These are phyloP conservation scores for Suhomyces panamericanus DNA, from an alignment of 1,139 yeast genomes.

Conservation along the genomic window DNA sequence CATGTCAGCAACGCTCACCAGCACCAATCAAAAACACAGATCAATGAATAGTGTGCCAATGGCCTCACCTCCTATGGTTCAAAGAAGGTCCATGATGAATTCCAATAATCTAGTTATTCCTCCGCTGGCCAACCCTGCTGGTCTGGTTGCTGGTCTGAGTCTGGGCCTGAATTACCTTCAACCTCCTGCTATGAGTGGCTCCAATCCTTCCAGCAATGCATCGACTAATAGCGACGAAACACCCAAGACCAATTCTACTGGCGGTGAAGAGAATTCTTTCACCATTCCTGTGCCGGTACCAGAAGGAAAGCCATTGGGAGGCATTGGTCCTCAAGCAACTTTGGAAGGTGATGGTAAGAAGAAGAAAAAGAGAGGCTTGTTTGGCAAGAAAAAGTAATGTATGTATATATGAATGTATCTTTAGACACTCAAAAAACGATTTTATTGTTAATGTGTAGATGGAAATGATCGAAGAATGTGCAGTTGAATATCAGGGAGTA, in stretches of 20 bases:
- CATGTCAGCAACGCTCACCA: constrained; percentile 24
- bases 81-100: constrained; percentile 19
- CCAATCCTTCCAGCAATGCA: constrained; percentile 29
- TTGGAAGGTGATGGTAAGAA: constrained; percentile 26
- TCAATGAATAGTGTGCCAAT: constrained; percentile 13
- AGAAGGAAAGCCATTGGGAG: constrained; percentile 41
- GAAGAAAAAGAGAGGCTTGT: constrained; percentile 38
- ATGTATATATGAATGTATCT: not conserved
- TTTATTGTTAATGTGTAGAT: too few relatives aligned
- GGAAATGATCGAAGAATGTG: too few relatives aligned
- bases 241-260: constrained; percentile 26
- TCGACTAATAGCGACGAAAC: constrained; percentile 33
- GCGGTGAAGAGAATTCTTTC: constrained; percentile 19
- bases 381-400: constrained; percentile 27
- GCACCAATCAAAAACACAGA: constrained; percentile 17
- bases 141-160: not conserved
- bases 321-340: constrained; percentile 21
- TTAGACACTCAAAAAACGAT: too few relatives aligned
- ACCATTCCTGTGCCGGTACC: constrained; percentile 18
- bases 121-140: not conserved
- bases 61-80: constrained; percentile 18
- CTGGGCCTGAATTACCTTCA: constrained; percentile 20
- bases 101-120: constrained; percentile 11
- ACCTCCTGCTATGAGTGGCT: constrained; percentile 30
- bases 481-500: too few relatives aligned